Evolutionary conservation across 768 basidiomycete species (phyloP).

Genomic region (Imleria badia): DNA sequence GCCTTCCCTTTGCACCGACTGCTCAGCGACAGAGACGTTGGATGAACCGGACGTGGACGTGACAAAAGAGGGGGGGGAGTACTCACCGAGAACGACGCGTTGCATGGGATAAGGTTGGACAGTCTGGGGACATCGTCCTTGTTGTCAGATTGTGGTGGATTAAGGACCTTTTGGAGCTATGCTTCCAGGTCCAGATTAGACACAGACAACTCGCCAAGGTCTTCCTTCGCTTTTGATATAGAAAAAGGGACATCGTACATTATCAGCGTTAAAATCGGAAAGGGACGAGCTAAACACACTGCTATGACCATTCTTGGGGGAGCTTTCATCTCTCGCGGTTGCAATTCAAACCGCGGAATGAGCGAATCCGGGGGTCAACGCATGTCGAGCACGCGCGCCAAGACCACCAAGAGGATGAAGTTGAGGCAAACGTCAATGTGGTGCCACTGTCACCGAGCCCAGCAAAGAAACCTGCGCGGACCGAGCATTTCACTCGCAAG

Average conservation of each 20-base stretch:
- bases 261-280: background rate
- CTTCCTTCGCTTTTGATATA: slow-evolving; percentile 23
- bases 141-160: slow-evolving; percentile 12
- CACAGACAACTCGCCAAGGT: slow-evolving; percentile 31
- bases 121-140: slow-evolving; percentile 21
- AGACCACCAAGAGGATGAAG: slow-evolving; percentile 26
- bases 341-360: slow-evolving; percentile 36
- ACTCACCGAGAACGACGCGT: slow-evolving; percentile 24
- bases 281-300: slow-evolving; percentile 13
- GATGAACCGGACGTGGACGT: slow-evolving; percentile 22
- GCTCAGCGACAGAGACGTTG: slow-evolving; percentile 11
- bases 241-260: slow-evolving; percentile 13
- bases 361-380: slow-evolving; percentile 37
- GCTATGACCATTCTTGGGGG: slow-evolving; percentile 15
- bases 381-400: slow-evolving; percentile 36
- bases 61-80: slow-evolving; percentile 27
- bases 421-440: slow-evolving; percentile 39
- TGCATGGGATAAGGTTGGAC: slow-evolving; percentile 25
- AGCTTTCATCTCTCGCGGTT: slow-evolving; percentile 17
- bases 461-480: slow-evolving; percentile 25
- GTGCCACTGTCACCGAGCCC: slow-evolving; percentile 53
- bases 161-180: slow-evolving; percentile 26
- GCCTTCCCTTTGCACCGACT: slow-evolving; percentile 2
- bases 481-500: slow-evolving; percentile 32
- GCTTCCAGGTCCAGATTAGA: slow-evolving; percentile 33